Percentiles rank a stretch among this genome's conserved stretches.
Conservation (phyloP, 139 green algal genomes). For the Chloropicon primus region DNA sequence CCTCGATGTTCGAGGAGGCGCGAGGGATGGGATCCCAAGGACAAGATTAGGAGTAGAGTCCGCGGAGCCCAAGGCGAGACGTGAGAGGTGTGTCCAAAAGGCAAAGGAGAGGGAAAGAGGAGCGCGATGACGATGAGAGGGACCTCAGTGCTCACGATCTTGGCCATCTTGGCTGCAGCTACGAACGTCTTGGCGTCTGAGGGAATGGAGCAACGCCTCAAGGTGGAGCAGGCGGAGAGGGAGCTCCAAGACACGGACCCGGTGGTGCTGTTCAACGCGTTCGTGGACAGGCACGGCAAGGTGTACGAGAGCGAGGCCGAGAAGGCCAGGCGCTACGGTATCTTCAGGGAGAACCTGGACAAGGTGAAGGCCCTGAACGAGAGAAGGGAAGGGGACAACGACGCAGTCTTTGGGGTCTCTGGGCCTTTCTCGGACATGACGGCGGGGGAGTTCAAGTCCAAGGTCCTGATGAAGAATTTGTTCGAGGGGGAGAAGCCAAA, state of each 20-base stretch:
- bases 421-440: background rate
- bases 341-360: background rate
- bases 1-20: no score
- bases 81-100: no score
- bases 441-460: background rate
- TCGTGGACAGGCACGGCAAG: background rate
- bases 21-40: no score
- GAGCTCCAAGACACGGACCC: background rate
- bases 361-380: background rate
- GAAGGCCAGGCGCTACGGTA: background rate
- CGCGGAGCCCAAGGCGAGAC: no score
- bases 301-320: background rate
- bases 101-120: no score
- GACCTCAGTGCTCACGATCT: no score
- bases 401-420: background rate
- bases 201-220: background rate
- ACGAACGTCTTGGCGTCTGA: no score
- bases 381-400: background rate
- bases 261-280: background rate
- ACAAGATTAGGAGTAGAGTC: no score
- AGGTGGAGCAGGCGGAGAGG: background rate
- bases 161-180: no score
- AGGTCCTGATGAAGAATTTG: background rate
- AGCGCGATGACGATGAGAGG: no score
- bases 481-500: background rate